These are phyloP conservation scores for Trichosporon coremiiforme DNA, from an alignment of 1,284 basidiomycete genomes.

Conservation along the genomic window DNA sequence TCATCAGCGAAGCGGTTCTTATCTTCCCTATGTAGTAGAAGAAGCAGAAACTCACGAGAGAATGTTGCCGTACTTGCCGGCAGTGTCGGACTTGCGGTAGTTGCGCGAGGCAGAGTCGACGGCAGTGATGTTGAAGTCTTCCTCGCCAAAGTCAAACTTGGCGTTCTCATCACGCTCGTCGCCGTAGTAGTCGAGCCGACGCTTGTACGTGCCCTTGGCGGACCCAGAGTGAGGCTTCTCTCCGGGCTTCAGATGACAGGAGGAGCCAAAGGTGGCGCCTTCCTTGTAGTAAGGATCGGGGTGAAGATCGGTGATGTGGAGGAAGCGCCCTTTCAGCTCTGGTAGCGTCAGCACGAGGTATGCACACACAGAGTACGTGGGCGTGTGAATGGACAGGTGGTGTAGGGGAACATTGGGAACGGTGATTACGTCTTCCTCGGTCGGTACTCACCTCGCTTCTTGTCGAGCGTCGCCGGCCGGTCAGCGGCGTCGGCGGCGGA, in stretches of 20 bases:
- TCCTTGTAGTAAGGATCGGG: constrained; percentile 54
- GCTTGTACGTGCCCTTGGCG: constrained; percentile 31
- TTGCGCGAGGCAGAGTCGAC: not conserved
- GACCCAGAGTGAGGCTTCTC: constrained; percentile 33
- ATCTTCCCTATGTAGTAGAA: not conserved
- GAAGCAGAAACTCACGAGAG: constrained; percentile 10
- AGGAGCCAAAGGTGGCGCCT: constrained; percentile 49
- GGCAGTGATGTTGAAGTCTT: not conserved
- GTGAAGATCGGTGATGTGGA: constrained; percentile 57
- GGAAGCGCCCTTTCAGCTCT: constrained; percentile 53
- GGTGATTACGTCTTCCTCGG: not conserved
- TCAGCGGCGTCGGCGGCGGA: not conserved
- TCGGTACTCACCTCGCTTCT: constrained; percentile 26
- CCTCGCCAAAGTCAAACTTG: not conserved
- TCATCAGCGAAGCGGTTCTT: not conserved
- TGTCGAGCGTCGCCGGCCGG: not conserved
- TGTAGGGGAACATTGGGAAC: not conserved
- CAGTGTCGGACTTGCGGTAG: not conserved
- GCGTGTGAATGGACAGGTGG: not conserved
- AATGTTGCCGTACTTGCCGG: constrained; percentile 23
- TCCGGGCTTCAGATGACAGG: constrained; percentile 45
- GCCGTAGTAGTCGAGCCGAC: constrained; percentile 27
- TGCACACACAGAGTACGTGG: not conserved
- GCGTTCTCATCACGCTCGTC: constrained; percentile 19
- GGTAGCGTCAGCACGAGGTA: constrained; percentile 21